Evolutionary conservation across 2,329 filamentous ascomycete species (phyloP).

Genomic region (Paecilomyces formosus): DNA sequence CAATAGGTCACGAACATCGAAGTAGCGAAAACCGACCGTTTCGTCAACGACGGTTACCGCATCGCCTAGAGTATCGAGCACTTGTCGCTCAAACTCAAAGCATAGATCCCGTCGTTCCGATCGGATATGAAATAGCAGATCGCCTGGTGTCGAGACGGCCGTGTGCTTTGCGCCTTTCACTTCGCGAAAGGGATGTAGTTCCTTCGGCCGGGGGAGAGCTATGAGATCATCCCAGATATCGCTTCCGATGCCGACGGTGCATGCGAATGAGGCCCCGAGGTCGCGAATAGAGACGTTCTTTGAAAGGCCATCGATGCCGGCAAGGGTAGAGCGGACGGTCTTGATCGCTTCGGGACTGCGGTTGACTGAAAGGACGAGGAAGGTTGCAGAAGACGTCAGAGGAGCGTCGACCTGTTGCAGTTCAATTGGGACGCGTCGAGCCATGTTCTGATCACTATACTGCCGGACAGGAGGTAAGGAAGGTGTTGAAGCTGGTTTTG

Average conservation of each 20-base stretch:
- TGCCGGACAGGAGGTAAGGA: not conserved
- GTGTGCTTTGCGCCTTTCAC: constrained; percentile 44
- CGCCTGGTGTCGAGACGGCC: constrained; percentile 49
- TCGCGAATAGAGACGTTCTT: constrained; percentile 51
- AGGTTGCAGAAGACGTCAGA: constrained; percentile 47
- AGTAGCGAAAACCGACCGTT: constrained; percentile 53
- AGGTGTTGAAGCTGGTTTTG: not conserved
- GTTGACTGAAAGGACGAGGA: constrained; percentile 43
- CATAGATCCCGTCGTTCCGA: constrained; percentile 49
- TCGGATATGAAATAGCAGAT: constrained; percentile 53
- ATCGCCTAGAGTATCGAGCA: constrained; percentile 43
- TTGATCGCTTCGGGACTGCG: constrained; percentile 26
- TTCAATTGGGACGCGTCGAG: constrained; percentile 17
- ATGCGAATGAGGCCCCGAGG: constrained; percentile 38
- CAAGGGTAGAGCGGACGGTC: constrained; percentile 39
- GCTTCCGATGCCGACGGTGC: constrained; percentile 50
- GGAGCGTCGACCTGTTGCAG: constrained; percentile 45
- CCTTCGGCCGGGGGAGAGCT: constrained; percentile 38
- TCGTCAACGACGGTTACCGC: constrained; percentile 44
- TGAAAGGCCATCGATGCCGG: constrained; percentile 37
- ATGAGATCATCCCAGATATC: constrained; percentile 45
- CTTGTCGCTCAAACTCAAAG: constrained; percentile 53
- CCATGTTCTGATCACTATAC: not conserved
- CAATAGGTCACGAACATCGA: constrained; percentile 51
- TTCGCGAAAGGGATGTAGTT: constrained; percentile 45